phyloP scores from a whole-genome alignment of 805 yeast species.

The Saturnispora sanitii region DNA sequence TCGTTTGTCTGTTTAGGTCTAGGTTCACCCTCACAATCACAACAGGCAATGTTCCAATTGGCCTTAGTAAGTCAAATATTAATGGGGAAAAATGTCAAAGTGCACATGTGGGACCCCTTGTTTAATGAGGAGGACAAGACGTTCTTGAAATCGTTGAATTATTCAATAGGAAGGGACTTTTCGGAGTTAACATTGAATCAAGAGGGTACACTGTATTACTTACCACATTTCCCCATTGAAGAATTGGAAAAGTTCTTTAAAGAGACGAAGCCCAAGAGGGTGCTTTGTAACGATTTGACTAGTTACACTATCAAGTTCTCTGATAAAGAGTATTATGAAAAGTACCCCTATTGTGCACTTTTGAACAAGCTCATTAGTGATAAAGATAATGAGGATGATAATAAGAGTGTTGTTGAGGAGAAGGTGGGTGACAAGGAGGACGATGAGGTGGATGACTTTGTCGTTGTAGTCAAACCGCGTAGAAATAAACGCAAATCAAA shows the following conservation, averaged over 20 bases:
- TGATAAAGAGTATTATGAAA: slow-evolving; percentile 18
- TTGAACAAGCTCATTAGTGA: slow-evolving; percentile 12
- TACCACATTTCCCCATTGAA: slow-evolving; percentile 29
- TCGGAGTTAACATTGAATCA: background rate
- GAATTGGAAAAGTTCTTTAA: slow-evolving; percentile 21
- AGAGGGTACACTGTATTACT: slow-evolving; percentile 17
- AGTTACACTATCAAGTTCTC: slow-evolving; percentile 23
- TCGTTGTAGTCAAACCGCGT: too few species aligned
- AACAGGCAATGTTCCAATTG: slow-evolving; percentile 23
- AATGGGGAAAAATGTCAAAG: slow-evolving; percentile 5
- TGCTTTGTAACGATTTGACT: slow-evolving; percentile 26
- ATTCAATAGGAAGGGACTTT: background rate
- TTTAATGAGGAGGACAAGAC: slow-evolving; percentile 18
- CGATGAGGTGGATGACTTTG: too few species aligned
- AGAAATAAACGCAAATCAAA: too few species aligned
- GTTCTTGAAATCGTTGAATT: slow-evolving; percentile 11
- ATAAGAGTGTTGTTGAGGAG: too few species aligned
- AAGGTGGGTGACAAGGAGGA: too few species aligned
- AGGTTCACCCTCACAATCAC: slow-evolving; percentile 20
- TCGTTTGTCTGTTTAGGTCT: slow-evolving; percentile 22
- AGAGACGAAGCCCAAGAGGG: slow-evolving; percentile 16
- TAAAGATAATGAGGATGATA: background rate
- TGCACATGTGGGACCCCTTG: slow-evolving; percentile 25
- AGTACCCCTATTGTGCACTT: slow-evolving; percentile 23
- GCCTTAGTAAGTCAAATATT: slow-evolving; percentile 17